These are phyloP conservation scores for Geotrichum ghanense DNA, from an alignment of 805 yeast genomes.

Conservation along the genomic window DNA sequence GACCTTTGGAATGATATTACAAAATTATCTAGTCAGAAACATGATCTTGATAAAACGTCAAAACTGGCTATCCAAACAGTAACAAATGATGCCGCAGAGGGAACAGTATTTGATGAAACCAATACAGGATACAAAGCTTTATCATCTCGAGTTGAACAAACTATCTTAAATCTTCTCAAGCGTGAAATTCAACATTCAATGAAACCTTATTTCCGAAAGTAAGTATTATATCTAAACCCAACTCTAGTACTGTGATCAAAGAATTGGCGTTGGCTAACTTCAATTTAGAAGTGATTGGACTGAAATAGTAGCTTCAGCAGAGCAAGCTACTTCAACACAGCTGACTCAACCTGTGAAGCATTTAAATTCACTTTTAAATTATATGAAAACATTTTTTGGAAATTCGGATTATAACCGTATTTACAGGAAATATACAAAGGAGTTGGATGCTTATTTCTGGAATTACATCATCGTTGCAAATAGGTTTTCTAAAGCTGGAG, in stretches of 20 bases:
- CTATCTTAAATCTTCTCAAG: constrained; percentile 25
- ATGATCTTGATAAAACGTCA: constrained; percentile 5
- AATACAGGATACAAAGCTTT: constrained; percentile 29
- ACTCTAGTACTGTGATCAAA: neutral
- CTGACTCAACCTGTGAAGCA: constrained; percentile 20
- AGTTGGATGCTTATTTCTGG: constrained; percentile 29
- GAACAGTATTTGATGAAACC: constrained; percentile 35
- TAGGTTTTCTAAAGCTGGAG: constrained; percentile 27
- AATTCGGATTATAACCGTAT: constrained; percentile 22
- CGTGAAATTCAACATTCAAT: constrained; percentile 28
- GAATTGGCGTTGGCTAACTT: neutral
- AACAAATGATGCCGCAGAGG: constrained; percentile 19
- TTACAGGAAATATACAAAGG: constrained; percentile 18
- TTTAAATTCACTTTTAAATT: constrained; percentile 22
- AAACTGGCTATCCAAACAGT: constrained; percentile 11
- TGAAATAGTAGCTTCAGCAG: constrained; percentile 1
- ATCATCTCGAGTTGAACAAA: constrained; percentile 20
- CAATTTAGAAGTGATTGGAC: constrained; percentile 1
- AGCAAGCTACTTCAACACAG: constrained; percentile 14
- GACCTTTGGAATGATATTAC: constrained; percentile 30
- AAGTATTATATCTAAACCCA: constrained; percentile 12
- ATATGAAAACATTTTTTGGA: constrained; percentile 24
- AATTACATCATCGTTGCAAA: constrained; percentile 29
- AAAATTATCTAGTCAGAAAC: constrained; percentile 14
- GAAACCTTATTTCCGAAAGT: constrained; percentile 27